phyloP scores from a whole-genome alignment of 768 basidiomycete genomes.

The Boletus fagicola region DNA sequence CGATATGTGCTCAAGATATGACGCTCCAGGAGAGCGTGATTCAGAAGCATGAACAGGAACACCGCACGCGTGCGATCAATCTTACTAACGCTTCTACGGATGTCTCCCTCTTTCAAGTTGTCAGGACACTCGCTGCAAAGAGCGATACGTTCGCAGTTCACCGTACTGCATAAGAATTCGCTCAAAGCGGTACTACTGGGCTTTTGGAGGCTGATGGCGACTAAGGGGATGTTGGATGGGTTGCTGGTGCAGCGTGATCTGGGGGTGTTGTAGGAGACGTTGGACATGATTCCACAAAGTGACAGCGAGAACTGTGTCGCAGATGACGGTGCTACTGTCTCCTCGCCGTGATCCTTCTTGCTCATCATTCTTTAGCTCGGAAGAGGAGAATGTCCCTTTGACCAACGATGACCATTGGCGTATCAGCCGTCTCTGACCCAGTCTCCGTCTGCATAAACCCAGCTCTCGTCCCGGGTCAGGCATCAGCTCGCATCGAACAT shows the following conservation, averaged over 20 bases:
- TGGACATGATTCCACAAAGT: constrained; percentile 12
- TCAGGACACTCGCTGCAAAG: constrained; percentile 12
- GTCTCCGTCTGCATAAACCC: too few relatives aligned
- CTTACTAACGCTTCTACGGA: constrained; percentile 18
- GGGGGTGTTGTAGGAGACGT: constrained; percentile 7
- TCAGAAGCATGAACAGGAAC: constrained; percentile 3
- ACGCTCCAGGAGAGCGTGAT: constrained; percentile 9
- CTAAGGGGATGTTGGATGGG: neutral
- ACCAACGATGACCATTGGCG: too few relatives aligned
- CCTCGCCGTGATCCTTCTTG: too few relatives aligned
- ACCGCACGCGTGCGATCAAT: constrained; percentile 15
- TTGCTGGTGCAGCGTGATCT: constrained; percentile 5
- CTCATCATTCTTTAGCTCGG: too few relatives aligned
- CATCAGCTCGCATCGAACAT: too few relatives aligned
- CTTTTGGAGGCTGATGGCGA: constrained; percentile 11
- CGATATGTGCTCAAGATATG: constrained; percentile 2
- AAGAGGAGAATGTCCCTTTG: too few relatives aligned
- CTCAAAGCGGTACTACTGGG: constrained; percentile 4
- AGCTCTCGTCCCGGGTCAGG: too few relatives aligned
- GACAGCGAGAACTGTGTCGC: neutral
- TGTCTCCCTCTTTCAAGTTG: constrained; percentile 16
- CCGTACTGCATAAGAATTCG: constrained; percentile 11
- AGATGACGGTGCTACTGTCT: neutral
- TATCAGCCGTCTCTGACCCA: too few relatives aligned
- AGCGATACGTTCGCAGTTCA: constrained; percentile 14